Conservation (phyloP, 306 rosid genomes). For the Purshia tridentata region DNA sequence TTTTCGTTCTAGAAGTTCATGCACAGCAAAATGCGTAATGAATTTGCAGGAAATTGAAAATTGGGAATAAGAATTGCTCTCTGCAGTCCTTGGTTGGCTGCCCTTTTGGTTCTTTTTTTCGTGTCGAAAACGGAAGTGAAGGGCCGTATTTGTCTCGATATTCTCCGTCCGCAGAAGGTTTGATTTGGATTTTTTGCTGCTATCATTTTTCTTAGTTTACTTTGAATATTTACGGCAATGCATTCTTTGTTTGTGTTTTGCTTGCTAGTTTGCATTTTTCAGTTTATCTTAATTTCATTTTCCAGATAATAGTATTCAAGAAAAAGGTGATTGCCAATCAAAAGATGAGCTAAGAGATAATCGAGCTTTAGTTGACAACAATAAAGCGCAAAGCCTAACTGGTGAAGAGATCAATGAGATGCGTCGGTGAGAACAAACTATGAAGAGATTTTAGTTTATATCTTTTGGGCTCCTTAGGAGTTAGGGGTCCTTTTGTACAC, state of each 20-base stretch:
- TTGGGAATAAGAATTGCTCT: constrained; percentile 78
- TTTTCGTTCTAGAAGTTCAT: background rate
- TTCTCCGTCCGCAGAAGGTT: constrained; percentile 53
- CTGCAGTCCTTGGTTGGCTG: constrained; percentile 71
- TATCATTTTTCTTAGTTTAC: background rate
- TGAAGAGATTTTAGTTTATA: background rate
- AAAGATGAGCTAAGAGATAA: constrained; percentile 65
- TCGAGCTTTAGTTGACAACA: constrained; percentile 69
- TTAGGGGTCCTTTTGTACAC: background rate
- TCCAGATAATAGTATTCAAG: constrained; percentile 42
- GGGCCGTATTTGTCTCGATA: constrained; percentile 53
- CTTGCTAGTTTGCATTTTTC: background rate
- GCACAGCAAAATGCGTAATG: background rate
- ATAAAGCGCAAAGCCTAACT: constrained; percentile 79
- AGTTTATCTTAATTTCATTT: background rate
- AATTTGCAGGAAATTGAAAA: constrained; percentile 67
- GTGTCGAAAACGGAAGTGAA: constrained; percentile 50
- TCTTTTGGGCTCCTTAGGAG: too few relatives aligned
- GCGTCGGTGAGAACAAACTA: constrained; percentile 54
- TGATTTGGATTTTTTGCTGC: background rate
- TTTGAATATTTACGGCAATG: background rate
- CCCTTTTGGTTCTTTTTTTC: constrained; percentile 76
- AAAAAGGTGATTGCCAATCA: constrained; percentile 33
- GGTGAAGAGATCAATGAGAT: constrained; percentile 80
- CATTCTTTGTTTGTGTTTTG: constrained; percentile 7